Evolutionary conservation across 768 basidiomycete genomes (phyloP), one percentile per base, ranked within the genome.

Genomic region (Phlebiopsis gigantea): DNA sequence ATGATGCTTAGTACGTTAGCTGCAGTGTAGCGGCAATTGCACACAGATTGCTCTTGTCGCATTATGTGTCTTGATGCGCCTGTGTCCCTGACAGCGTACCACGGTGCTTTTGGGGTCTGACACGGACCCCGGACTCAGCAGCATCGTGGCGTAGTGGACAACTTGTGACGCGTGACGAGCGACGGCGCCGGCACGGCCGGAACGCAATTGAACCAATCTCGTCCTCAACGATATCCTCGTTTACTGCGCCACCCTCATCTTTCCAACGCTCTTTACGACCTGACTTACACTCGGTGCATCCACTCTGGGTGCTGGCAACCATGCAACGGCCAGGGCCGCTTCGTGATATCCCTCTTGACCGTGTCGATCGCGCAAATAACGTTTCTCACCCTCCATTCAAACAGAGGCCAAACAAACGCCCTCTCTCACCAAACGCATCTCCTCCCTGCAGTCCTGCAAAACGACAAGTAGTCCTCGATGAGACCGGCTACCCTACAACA

Each of bases 391-490:
- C 64, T 21, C 63, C 29, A 63, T 62, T 49, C 25, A 55, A 48
- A 39, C 46, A 45, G 41, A 55, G 31, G 22, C 34, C 22, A 59
- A 68, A 72, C 68, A 88, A 88, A 72, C 83, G 87, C 25, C 78
- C 85, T 43, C 71, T 78, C 62, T 86, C 86, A 25, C 84, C 87
- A 1, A 77, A 75, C 26, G 51, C 58, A 1, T 73, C 76, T 14
- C 70, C 65, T 22, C 70, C 77, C 45, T 78, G 77, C 63, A 87
- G 80, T 62, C 84, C 87, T 39, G 75, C 83, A 26, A 90, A 90
- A 66, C 82, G 87, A 50, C 81, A 87, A 53, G 79, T 88, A 48
- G 73, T 87, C 59, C 74, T 73, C 62, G 75, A 74, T 47, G 83
- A 83, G 63, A 82, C 78, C 54, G 69, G 80, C 7, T 70, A 73